Evolutionary conservation across 345 rosid species (phyloP).

Genomic region (Rhizophora apiculata): DNA sequence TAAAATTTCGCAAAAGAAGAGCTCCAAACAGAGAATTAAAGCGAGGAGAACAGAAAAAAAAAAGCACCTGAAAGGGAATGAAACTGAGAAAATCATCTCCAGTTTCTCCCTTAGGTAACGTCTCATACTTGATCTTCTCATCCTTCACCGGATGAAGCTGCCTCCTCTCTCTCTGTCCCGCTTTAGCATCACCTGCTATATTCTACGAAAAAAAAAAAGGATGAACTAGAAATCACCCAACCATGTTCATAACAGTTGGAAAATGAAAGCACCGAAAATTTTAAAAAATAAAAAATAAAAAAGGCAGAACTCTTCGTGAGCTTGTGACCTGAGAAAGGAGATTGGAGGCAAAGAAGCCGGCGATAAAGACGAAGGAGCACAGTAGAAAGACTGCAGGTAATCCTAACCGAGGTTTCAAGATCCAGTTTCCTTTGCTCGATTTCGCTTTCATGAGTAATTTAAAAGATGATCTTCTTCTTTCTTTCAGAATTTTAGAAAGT

Average conservation of each 20-base stretch:
- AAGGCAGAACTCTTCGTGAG: too few species aligned
- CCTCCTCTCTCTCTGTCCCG: constrained; percentile 20
- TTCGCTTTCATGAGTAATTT: constrained; percentile 27
- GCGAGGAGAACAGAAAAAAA: background rate
- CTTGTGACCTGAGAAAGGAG: constrained; percentile 42
- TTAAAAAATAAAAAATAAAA: too few species aligned
- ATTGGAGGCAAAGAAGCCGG: constrained; percentile 42
- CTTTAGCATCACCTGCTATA: background rate
- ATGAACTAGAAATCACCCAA: background rate
- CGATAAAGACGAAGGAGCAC: constrained; percentile 48
- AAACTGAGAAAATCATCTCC: constrained; percentile 46
- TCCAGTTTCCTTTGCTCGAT: constrained; percentile 25
- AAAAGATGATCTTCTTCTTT: background rate
- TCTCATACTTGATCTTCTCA: constrained; percentile 17
- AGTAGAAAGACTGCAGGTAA: constrained; percentile 35
- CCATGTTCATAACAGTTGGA: background rate
- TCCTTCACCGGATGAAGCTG: constrained; percentile 30
- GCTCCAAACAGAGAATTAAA: background rate
- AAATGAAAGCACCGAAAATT: too few species aligned
- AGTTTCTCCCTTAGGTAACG: constrained; percentile 37
- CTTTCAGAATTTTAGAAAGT: background rate
- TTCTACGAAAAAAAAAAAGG: constrained; percentile 16
- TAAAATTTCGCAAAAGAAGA: constrained; percentile 1
- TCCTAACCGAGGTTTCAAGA: constrained; percentile 33
- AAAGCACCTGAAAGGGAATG: constrained; percentile 56